Evolutionary conservation across 2,329 filamentous ascomycete species (phyloP), one percentile per base, ranked within the genome.

Genomic region (Magnaporthales sp.): DNA sequence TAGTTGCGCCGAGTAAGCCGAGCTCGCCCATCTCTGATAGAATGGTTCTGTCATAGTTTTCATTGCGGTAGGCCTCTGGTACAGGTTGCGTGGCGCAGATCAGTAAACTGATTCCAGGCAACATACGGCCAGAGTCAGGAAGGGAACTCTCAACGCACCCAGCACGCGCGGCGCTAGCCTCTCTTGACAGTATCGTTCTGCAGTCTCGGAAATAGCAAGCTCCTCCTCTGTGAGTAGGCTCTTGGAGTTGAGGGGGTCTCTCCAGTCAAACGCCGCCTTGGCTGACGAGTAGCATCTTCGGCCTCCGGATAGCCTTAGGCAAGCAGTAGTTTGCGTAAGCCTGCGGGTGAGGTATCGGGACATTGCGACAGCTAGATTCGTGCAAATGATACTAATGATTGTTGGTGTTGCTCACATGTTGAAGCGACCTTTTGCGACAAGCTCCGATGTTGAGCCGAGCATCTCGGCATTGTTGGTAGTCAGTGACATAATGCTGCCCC

Each of bases 161-260:
- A 97, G 83, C 64, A 99, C 90, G 70, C 94, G 84, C 64, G 95
- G 95, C 58, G 91, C 81, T 80, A 99, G 83, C 68, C 87, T 86
- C 76, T 98, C 93, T 77, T 98, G 94, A 76, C 93, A 98, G 75
- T 98, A 99, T 68, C 91, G 86, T 78, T 96, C 91, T 38, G 94
- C 94, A 6, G 92, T 96, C 73, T 97, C 92, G 58, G 90, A 84
- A 71, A 99, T 94, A 15, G 93, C 92, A 70, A 92, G 76, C 78
- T 99, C 95, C 68, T 99, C 95, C 70, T 96, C 91, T 0, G 93
- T 97, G 73, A 93, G 85, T 61, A 97, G 80, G 73, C 87, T 90
- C 73, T 87, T 88, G 46, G 89, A 83, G 29, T 84, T 85, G 67
- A 99, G 82, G 24, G 95, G 93, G 75, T 99, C 95, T 76, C 95